Evolutionary conservation across 2,329 filamentous ascomycete genomes (phyloP), one percentile per base, ranked within the genome.

Genomic region (Ascochyta fabae): DNA sequence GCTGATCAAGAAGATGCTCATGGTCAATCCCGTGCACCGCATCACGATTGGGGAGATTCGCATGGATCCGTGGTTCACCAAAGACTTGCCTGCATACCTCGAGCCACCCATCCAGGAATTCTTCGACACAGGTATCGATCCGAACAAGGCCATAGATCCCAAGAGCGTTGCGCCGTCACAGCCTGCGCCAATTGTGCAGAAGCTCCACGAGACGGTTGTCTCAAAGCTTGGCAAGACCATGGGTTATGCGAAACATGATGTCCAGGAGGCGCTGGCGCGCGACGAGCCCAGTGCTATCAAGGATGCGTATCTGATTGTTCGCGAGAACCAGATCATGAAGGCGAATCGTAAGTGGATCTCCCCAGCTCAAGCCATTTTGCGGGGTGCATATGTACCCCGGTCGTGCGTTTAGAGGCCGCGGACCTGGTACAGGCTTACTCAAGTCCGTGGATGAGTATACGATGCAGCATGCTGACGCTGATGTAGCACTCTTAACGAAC

Each of bases 261-360:
- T 99, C 48, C 90, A 97, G 72, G 95, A 98, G 76, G 94, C 95
- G 22, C 81, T 99, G 60, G 89, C 90, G 69, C 92, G 92, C 53
- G 88, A 95, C 48, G 95, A 99, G 74, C 95, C 95, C 12, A 98
- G 93, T 55, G 93, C 95, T 10, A 97, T 99, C 81, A 99, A 99
- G 79, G 95, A 99, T 77, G 95, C 95, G 1, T 99, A 98, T 79
- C 88, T 97, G 78, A 99, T 99, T 74, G 92, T 99, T 24, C 87
- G 94, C 48, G 95, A 99, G 77, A 98, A 98, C 74, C 95, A 97
- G 75, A 85, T 98, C 74, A 98, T 98, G 93, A 90, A 93, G 75
- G 88, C 88, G 51, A 96, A 92, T 74, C 92, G 91, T 96, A 81
- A 86, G 91, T 86, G 44, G 46, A 31, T 42, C 56, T 27, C 49